Base-by-base conservation (phyloP, 805 yeast genomes). In the Pichia deserticola region DNA sequence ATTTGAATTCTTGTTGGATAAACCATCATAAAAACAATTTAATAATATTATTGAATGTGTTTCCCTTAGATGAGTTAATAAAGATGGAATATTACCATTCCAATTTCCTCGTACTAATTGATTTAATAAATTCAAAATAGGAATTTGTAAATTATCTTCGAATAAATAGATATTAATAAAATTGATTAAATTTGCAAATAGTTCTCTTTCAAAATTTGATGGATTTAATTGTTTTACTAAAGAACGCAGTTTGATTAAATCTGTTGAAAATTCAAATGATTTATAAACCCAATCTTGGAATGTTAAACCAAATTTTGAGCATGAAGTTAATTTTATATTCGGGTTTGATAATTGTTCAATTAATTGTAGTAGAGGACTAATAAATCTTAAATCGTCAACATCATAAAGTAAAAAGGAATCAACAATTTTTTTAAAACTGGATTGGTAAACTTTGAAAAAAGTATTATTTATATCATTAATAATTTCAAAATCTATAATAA, bases 21-120 rank as follows among this genome's bases (percentile, higher is more conserved):
- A 69, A 56, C 87, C 89, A 0, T 73, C 55, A 0, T 81, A 75
- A 32, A 92, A 63, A 1, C 84, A 74, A n/a, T 73, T 70, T 9
- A 87, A 68, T 32, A 92, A 71, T 4, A 78, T 65, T 30, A 74
- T 75, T 0, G 96, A 77, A 55, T 78, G 75, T 20, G 74, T 71
- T n/a, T 76, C 71, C 5, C 95, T 93, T 48, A 92, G 67, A 61
- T 88, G 88, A 0, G 97, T 86, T 38, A 92, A 70, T 44, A 92
- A 67, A 0, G 96, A 89, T 4, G 96, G 95, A 35, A 82, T 77
- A 30, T 78, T 81, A 5, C 69, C 67, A 7, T 71, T 71, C 83
- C 86, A 80, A 3, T 60, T 66, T 0, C 81, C 81, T 40, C 70
- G 72, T 1, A 86, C 80, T 40, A 86, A 62, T 5, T 76, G 69